Evolutionary conservation across 305 asterid genomes (phyloP).

Genomic region (Withania somnifera): DNA sequence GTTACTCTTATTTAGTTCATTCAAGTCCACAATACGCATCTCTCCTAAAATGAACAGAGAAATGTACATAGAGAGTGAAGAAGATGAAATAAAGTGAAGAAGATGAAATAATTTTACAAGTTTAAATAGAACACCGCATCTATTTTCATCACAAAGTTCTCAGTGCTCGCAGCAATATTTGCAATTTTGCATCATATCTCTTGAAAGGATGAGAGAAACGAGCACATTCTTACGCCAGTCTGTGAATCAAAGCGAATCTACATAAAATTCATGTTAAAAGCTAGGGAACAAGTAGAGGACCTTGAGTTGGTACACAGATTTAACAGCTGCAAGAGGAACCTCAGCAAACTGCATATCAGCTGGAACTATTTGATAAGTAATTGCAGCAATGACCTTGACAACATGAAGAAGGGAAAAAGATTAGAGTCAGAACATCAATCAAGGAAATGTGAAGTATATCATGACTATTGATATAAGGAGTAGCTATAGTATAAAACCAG

Average conservation of each 20-base stretch:
- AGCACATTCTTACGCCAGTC: neutral
- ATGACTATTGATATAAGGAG: neutral
- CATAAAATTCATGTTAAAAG: neutral
- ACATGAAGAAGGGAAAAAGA: neutral
- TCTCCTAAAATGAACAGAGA: neutral
- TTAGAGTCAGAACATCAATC: neutral
- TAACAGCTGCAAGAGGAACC: constrained; percentile 87
- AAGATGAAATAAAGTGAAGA: neutral
- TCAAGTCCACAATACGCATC: neutral
- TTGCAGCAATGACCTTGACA: constrained; percentile 63
- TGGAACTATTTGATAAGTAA: constrained; percentile 72
- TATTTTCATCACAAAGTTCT: neutral
- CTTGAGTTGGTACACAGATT: constrained; percentile 54
- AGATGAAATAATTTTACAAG: neutral
- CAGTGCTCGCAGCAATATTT: neutral
- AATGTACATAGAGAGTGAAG: neutral
- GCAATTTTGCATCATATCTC: neutral
- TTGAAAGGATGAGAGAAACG: neutral
- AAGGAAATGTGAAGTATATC: neutral
- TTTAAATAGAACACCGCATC: neutral
- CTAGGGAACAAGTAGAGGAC: constrained; percentile 19
- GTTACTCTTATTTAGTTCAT: neutral
- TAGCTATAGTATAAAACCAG: neutral
- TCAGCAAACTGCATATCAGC: constrained; percentile 83
- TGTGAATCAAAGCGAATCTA: neutral